Conservation (phyloP, 1,139 yeast species). For the Hansenula sp. region DNA sequence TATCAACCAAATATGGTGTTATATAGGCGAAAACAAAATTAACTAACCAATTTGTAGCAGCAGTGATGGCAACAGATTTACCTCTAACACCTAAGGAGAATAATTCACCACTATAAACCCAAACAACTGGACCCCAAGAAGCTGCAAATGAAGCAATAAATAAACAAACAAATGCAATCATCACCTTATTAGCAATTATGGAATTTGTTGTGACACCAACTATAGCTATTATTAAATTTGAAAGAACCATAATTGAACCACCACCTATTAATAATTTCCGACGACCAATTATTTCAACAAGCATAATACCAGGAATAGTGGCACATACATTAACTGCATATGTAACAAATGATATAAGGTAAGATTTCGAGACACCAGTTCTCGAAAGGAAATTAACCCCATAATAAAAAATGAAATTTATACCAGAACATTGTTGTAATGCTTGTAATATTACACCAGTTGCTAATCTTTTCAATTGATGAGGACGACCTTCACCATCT, state of each 20-base stretch:
- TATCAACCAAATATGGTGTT: slow-evolving; percentile 66
- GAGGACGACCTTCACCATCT: slow-evolving; percentile 60
- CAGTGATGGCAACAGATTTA: slow-evolving; percentile 73
- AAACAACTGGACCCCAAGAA: slow-evolving; percentile 87
- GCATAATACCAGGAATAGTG: slow-evolving; percentile 66
- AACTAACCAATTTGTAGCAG: slow-evolving; percentile 76
- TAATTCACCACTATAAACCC: slow-evolving; percentile 73
- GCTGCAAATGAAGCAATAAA: slow-evolving; percentile 80
- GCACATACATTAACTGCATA: slow-evolving; percentile 67
- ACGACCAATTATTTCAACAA: slow-evolving; percentile 67
- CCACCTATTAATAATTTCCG: slow-evolving; percentile 57
- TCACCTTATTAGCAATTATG: slow-evolving; percentile 54
- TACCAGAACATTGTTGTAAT: slow-evolving; percentile 74
- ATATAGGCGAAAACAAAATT: slow-evolving; percentile 75
- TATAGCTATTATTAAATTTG: slow-evolving; percentile 61
- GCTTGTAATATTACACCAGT: slow-evolving; percentile 70
- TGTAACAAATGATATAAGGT: slow-evolving; percentile 63
- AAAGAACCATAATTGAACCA: slow-evolving; percentile 58
- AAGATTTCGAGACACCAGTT: slow-evolving; percentile 57
- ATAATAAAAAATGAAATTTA: slow-evolving; percentile 74
- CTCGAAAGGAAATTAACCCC: slow-evolving; percentile 69
- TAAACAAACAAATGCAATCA: slow-evolving; percentile 74
- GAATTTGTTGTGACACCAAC: slow-evolving; percentile 54
- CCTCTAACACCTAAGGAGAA: slow-evolving; percentile 78
- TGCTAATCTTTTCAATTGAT: slow-evolving; percentile 57